These are phyloP conservation scores for Galeopsis tetrahit DNA, from an alignment of 257 asterid genomes.

Conservation along the genomic window DNA sequence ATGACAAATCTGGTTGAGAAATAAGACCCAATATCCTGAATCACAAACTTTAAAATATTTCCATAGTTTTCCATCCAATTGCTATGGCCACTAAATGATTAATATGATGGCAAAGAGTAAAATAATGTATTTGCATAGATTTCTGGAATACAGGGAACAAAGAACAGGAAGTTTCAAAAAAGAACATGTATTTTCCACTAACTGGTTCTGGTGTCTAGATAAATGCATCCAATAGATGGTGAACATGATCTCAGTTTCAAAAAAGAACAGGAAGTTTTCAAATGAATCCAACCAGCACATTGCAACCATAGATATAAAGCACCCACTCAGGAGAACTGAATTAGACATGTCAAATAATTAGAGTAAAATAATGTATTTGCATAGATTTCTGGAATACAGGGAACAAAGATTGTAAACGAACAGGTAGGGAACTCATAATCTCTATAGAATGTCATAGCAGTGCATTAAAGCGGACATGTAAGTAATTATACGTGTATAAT, in stretches of 20 bases:
- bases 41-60: constrained; percentile 17
- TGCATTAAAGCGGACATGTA: neutral
- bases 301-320: neutral
- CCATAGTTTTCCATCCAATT: neutral
- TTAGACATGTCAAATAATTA: neutral
- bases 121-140: no score
- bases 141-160: no score
- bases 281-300: neutral
- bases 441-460: neutral
- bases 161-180: no score
- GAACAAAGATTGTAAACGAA: neutral
- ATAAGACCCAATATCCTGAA: neutral
- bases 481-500: neutral
- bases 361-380: neutral
- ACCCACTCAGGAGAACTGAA: constrained; percentile 13
- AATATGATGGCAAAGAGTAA: neutral
- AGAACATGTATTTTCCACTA: no score
- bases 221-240: neutral
- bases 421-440: constrained; percentile 3
- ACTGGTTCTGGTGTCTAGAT: neutral
- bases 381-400: neutral
- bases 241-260: constrained; percentile 4
- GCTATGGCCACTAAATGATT: neutral
- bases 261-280: neutral
- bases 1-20: neutral